Conservation (phyloP, 2,329 filamentous ascomycete genomes). For the Fusarium sp. region DNA sequence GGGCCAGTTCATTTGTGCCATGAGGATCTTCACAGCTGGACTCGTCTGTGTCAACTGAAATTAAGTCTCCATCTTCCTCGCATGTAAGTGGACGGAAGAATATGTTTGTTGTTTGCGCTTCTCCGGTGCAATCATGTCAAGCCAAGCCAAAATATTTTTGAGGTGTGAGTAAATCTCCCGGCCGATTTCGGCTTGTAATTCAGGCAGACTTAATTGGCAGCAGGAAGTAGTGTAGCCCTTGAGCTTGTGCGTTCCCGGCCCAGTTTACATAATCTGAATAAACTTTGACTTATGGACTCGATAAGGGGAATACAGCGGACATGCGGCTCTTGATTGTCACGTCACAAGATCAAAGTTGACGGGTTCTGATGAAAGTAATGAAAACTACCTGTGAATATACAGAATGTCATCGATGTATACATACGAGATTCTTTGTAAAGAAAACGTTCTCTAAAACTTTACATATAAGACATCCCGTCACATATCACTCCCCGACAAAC, state of each 20-base stretch:
- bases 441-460: not conserved
- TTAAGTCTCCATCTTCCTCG: not conserved
- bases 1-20: not conserved
- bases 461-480: not conserved
- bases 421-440: not conserved
- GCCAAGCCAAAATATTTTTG: slow-evolving; percentile 2
- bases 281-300: slow-evolving; percentile 10
- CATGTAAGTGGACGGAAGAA: slow-evolving; percentile 2
- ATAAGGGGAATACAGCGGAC: slow-evolving; percentile 36
- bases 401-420: not conserved
- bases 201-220: slow-evolving; percentile 35
- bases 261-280: slow-evolving; percentile 36
- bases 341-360: slow-evolving; percentile 9
- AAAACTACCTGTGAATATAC: not conserved
- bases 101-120: not conserved
- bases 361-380: not conserved
- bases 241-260: slow-evolving; percentile 9
- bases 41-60: not conserved
- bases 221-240: slow-evolving; percentile 5
- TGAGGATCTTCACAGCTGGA: not conserved
- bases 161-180: slow-evolving; percentile 19
- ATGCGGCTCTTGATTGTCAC: slow-evolving; percentile 6
- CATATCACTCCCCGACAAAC: not conserved
- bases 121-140: slow-evolving; percentile 3
- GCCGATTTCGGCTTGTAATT: slow-evolving; percentile 44